Base-by-base conservation (phyloP, 352 stramenopile species). In the Pythium apleroticum region DNA sequence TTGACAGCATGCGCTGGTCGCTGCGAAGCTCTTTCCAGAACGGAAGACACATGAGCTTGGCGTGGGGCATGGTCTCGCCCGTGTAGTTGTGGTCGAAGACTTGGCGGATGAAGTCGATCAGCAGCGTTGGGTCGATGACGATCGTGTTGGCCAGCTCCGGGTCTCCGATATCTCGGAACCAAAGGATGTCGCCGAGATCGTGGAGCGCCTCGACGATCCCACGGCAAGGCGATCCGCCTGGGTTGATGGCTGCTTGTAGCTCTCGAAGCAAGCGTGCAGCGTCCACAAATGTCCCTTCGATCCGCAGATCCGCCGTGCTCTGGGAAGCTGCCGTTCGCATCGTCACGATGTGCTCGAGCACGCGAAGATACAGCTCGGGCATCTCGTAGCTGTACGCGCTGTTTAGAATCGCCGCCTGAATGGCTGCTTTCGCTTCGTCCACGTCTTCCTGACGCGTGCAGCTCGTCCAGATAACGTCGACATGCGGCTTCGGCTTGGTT, bases 81-180 rank as follows among this genome's bases (percentile, higher is more conserved):
- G 43, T 50, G 31, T 17, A 12, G 19, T 60, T 55, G 52, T 60
- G 63, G 17, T 64, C 41, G 27, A 61, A 22, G 8, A 65, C 31
- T 28, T 60, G 37, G 9, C 63, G 63, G 10, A 70, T 35, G 35
- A 70, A 70, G 20, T 65, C 39, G 52, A 70, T 65, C 4, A 70
- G 8, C 20, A 65, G 31, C 17, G 46, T 9, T 2, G 63, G 56
- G n/a, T 55, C 41, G n/a, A 70, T 27, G 14, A 70, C 52, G 25
- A 65, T 39, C 15, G 28, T 57, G 4, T 65, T 31, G 11, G 20
- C 2, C 33, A 71, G 60, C 14, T 41, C 17, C 12, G 22, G 24
- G 15, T 41, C 28, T 31, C 43, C 52, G 14, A 52, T 35, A 22
- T 56, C 28, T 31, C 56, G 30, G n/a, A 60, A 65, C 63, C 56